These are phyloP conservation scores for Elongisporangium undulatum DNA, from an alignment of 352 stramenopile species.

Conservation along the genomic window DNA sequence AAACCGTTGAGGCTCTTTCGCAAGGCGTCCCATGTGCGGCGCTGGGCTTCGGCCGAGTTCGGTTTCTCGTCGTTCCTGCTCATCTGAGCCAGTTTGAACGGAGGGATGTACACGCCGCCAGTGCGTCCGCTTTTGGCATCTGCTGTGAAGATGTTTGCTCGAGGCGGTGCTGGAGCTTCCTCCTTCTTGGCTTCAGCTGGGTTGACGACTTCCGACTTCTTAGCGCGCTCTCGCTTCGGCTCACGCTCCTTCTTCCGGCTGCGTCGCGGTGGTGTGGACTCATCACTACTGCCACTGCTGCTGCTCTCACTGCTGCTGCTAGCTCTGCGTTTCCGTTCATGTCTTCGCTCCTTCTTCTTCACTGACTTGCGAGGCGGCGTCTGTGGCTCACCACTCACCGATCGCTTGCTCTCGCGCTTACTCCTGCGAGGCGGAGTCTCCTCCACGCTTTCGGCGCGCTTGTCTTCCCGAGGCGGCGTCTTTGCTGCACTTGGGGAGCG, in stretches of 20 bases:
- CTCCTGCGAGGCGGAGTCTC: constrained; percentile 20
- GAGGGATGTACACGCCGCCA: constrained; percentile 90
- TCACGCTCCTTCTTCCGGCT: constrained; percentile 6
- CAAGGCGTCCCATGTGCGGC: constrained; percentile 94
- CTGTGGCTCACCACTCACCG: constrained; percentile 3
- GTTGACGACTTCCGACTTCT: constrained; percentile 1
- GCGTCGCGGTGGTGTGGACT: constrained; percentile 6
- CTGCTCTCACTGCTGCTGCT: constrained; percentile 6
- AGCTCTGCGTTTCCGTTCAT: neutral
- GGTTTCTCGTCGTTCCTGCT: constrained; percentile 47
- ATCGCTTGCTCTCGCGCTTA: constrained; percentile 2
- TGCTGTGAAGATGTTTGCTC: constrained; percentile 27
- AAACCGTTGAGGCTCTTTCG: constrained; percentile 97
- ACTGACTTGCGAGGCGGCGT: constrained; percentile 14
- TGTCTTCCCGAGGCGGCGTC: constrained; percentile 4
- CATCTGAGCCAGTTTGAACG: constrained; percentile 90
- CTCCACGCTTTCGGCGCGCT: neutral
- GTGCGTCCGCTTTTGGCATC: constrained; percentile 60
- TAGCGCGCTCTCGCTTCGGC: neutral
- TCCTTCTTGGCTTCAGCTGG: constrained; percentile 1
- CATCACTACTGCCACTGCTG: constrained; percentile 3
- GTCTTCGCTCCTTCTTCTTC: constrained; percentile 5
- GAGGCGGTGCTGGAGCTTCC: constrained; percentile 8
- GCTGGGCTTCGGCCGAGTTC: constrained; percentile 80
- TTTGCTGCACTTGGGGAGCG: constrained; percentile 5